phyloP scores from a whole-genome alignment of 441 rosid genomes.

The Manihot esculenta region DNA sequence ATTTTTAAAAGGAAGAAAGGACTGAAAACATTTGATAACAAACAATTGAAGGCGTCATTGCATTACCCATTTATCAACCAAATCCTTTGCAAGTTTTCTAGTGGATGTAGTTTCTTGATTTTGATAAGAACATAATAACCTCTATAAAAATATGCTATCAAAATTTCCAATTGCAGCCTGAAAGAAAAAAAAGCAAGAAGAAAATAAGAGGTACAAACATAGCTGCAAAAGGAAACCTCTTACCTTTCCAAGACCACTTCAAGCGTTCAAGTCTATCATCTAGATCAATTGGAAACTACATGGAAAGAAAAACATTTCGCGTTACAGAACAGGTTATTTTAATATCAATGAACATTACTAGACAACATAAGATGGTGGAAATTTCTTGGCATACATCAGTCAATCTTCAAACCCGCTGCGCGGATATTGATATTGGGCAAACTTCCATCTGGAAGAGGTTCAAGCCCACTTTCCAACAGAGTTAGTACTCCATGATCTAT shows the following conservation, averaged over 20 bases:
- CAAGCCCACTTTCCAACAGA: constrained; percentile 90
- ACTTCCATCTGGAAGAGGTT: constrained; percentile 98
- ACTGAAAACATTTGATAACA: background rate
- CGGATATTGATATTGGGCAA: constrained; percentile 93
- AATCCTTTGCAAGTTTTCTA: constrained; percentile 90
- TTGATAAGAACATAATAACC: constrained; percentile 97
- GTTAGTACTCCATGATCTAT: constrained; percentile 93
- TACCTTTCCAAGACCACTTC: constrained; percentile 98
- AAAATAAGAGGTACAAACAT: background rate
- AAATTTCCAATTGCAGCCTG: constrained; percentile 3
- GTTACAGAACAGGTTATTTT: constrained; percentile 5
- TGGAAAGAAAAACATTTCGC: constrained; percentile 26
- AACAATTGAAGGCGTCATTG: background rate
- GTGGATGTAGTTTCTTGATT: constrained; percentile 94
- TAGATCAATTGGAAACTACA: constrained; percentile 88
- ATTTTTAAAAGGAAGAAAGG: background rate
- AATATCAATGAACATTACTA: constrained; percentile 16
- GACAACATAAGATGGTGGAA: background rate
- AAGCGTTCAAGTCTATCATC: constrained; percentile 94
- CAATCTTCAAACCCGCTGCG: constrained; percentile 73
- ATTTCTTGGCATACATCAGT: constrained; percentile 54
- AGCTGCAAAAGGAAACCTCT: constrained; percentile 15
- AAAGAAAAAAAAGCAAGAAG: background rate
- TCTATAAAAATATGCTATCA: constrained; percentile 29
- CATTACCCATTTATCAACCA: constrained; percentile 98